A percentile compares a stretch with the other conserved stretches of the same genome.
Evolutionary conservation across 1,284 basidiomycete species (phyloP).

Genomic region (Ceratobasidium sp.): DNA sequence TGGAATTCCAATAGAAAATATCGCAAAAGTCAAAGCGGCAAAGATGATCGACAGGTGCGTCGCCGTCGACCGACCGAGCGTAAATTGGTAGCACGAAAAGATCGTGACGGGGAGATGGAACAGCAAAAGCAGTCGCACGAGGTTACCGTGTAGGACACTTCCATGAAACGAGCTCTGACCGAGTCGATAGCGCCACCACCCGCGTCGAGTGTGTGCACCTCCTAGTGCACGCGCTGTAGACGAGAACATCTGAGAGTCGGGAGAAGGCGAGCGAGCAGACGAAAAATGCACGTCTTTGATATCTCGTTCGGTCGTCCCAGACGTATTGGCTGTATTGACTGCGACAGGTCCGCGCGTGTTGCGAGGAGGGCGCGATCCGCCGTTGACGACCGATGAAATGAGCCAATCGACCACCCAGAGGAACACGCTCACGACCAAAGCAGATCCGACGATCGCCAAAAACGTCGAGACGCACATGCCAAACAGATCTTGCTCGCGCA

Average conservation of each 20-base stretch:
- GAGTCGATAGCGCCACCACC: constrained; percentile 69
- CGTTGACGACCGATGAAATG: constrained; percentile 40
- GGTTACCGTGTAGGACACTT: constrained; percentile 85
- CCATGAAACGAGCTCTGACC: constrained; percentile 79
- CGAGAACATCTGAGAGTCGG: constrained; percentile 15
- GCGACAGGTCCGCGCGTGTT: background rate
- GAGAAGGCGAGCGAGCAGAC: constrained; percentile 30
- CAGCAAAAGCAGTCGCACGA: constrained; percentile 86
- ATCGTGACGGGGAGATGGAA: constrained; percentile 95
- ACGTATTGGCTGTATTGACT: background rate
- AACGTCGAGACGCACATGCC: constrained; percentile 85
- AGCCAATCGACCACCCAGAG: constrained; percentile 76
- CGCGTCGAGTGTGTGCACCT: constrained; percentile 40
- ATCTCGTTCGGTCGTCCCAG: background rate
- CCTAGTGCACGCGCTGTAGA: constrained; percentile 6
- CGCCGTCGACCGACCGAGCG: constrained; percentile 63
- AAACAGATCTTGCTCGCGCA: constrained; percentile 86
- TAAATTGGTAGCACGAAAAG: constrained; percentile 89
- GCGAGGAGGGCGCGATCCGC: background rate
- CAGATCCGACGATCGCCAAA: constrained; percentile 77
- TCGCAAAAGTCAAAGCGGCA: constrained; percentile 77
- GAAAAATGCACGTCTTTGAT: constrained; percentile 16
- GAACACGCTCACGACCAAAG: constrained; percentile 72
- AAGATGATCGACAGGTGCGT: constrained; percentile 71
- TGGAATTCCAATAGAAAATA: constrained; percentile 84